Evolutionary conservation across 1,284 basidiomycete genomes (phyloP).

Genomic region (Ceratobasidium sp.): DNA sequence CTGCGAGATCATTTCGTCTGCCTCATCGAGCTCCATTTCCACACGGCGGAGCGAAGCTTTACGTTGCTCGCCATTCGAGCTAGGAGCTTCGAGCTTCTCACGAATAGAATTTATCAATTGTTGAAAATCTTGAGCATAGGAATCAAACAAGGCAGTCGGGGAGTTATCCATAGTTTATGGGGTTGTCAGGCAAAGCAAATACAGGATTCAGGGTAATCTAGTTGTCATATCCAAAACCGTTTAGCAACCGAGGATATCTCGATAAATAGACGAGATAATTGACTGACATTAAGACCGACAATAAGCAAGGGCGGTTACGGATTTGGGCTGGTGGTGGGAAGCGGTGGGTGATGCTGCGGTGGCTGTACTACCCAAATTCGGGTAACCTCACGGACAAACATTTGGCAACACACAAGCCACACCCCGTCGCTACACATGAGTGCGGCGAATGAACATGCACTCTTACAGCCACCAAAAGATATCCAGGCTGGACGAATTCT

Average conservation of each 20-base stretch:
- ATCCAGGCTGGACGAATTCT: no score
- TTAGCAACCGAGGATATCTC: not conserved
- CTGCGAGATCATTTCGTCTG: slow-evolving; percentile 98
- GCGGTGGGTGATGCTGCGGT: slow-evolving; percentile 15
- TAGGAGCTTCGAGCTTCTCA: slow-evolving; percentile 76
- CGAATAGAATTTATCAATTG: slow-evolving; percentile 78
- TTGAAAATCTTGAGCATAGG: slow-evolving; percentile 85
- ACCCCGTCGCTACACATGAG: no score
- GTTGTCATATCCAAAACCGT: not conserved
- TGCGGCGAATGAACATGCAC: not conserved
- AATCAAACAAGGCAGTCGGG: slow-evolving; percentile 83
- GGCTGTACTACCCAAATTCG: slow-evolving; percentile 11
- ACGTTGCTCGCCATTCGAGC: slow-evolving; percentile 76
- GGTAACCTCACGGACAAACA: not conserved
- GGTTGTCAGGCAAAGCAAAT: not conserved
- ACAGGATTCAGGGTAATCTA: not conserved
- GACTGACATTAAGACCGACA: slow-evolving; percentile 9
- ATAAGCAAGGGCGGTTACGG: slow-evolving; percentile 7
- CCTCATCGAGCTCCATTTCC: slow-evolving; percentile 97
- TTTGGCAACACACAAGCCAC: not conserved
- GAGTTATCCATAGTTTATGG: slow-evolving; percentile 76
- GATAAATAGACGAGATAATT: no score
- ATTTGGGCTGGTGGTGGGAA: slow-evolving; percentile 22
- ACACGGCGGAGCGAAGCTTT: slow-evolving; percentile 87
- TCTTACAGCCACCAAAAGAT: no score